Base-by-base conservation (phyloP, 768 basidiomycete genomes). In the Tulasnella sp. region DNA sequence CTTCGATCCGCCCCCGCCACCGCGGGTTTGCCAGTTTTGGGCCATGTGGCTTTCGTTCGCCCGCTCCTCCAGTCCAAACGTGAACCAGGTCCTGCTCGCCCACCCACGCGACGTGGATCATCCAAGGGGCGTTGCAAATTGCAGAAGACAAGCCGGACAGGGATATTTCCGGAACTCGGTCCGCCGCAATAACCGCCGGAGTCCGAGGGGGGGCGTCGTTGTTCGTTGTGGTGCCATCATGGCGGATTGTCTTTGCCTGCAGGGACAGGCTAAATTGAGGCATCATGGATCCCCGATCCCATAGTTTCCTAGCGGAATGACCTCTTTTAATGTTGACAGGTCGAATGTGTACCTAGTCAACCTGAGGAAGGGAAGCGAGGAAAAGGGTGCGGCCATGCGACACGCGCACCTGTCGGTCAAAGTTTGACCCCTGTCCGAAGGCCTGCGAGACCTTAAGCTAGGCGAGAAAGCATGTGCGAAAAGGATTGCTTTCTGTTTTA, bases 131-230 rank as follows among this genome's bases (percentile, higher is more conserved):
- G 64, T 69, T 18, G 64, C 64, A 31, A 69, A 69, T 69, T 69
- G 64, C 64, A 37, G 64, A 69, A 69, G 64, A 0, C 34, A 37
- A 69, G 34, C 2, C 31, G 64, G 64, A 31, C 64, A 69, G 64
- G 31, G 64, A 37, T 37, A 69, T 69, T 7, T 69, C 46, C 64
- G 64, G 64, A 69, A 69, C 31, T 69, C 64, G 64, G 64, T 69
- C 64, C 64, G 64, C 34, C 24, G 34, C n/a, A 69, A 69, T 24
- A 54, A 69, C 64, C 64, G 64, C 34, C 34, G 64, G 64, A 69
- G 28, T 69, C 64, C 31, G 60, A 34, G 50, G 54, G n/a, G 22
- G 14, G 22, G 22, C 24, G 16, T 7, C 31, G 34, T 69, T 69
- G 64, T 69, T 69, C 31, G n/a, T 24, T 31, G 24, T 20, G 9